Evolutionary conservation across 495 filamentous ascomycete species (phyloP).

Genomic region (Neurospora sp.): DNA sequence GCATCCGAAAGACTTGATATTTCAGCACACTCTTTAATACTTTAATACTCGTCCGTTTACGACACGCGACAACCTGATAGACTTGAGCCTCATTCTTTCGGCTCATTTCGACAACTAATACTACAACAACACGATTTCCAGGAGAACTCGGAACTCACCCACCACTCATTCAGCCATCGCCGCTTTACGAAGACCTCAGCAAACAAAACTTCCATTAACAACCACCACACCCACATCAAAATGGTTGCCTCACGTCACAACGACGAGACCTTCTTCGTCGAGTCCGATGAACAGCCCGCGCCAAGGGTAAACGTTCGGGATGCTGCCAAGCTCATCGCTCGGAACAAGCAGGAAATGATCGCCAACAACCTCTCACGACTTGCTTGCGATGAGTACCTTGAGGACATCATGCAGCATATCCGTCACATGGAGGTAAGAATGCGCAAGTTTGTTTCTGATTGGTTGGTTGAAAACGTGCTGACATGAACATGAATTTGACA

Average conservation of each 20-base stretch:
- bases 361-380: constrained; percentile 77
- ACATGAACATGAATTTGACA: constrained; percentile 22
- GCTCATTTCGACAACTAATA: constrained; percentile 27
- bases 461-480: constrained; percentile 4
- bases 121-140: constrained; percentile 26
- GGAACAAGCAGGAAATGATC: constrained; percentile 71
- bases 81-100: constrained; percentile 30
- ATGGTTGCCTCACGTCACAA: constrained; percentile 60
- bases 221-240: constrained; percentile 28
- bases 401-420: constrained; percentile 89
- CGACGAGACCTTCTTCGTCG: constrained; percentile 73
- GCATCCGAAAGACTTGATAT: constrained; percentile 19
- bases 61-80: constrained; percentile 10
- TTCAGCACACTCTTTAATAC: constrained; percentile 46
- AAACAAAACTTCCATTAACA: neutral
- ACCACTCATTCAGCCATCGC: constrained; percentile 24
- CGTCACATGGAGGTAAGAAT: constrained; percentile 82
- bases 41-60: constrained; percentile 36
- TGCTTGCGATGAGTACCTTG: constrained; percentile 79
- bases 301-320: constrained; percentile 49
- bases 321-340: constrained; percentile 60
- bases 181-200: constrained; percentile 12
- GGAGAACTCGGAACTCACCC: constrained; percentile 41
- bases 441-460: neutral
- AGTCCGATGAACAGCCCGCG: constrained; percentile 53